Percentiles rank a stretch among this genome's conserved stretches.
These are phyloP conservation scores for Triticum dicoccoides DNA, from an alignment of 176 grass and related monocot species.

Conservation along the genomic window DNA sequence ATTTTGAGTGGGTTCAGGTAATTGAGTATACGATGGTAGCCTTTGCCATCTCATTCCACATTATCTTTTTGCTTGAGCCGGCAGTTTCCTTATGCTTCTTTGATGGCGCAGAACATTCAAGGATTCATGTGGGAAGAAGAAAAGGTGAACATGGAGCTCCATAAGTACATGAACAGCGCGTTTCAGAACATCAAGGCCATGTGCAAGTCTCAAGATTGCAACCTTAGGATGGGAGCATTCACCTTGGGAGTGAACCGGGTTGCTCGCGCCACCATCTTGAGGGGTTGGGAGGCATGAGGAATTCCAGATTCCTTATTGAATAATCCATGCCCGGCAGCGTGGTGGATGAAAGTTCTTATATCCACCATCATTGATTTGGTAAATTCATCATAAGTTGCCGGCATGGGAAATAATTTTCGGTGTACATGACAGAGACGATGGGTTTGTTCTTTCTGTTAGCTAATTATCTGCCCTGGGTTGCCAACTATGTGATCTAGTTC, in stretches of 20 bases:
- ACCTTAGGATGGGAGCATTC: slow-evolving; percentile 96
- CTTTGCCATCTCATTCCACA: neutral
- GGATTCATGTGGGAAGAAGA: slow-evolving; percentile 99
- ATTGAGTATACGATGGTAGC: neutral
- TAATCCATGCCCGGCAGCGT: slow-evolving; percentile 16
- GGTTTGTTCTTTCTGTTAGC: neutral
- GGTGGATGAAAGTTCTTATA: slow-evolving; percentile 12
- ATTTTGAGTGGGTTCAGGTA: slow-evolving; percentile 99
- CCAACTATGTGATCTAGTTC: neutral
- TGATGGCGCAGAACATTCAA: slow-evolving; percentile 78
- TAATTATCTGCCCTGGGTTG: slow-evolving; percentile 3
- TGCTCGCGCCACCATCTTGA: slow-evolving; percentile 83
- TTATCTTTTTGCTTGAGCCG: slow-evolving; percentile 8
- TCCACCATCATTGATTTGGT: slow-evolving; percentile 2
- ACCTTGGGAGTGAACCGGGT: slow-evolving; percentile 92
- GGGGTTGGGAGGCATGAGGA: slow-evolving; percentile 84
- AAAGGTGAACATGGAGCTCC: slow-evolving; percentile 89
- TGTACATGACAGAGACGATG: neutral
- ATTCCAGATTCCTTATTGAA: neutral
- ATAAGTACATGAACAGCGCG: slow-evolving; percentile 85
- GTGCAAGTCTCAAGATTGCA: slow-evolving; percentile 82
- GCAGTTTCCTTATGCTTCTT: slow-evolving; percentile 11
- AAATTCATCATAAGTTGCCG: slow-evolving; percentile 16
- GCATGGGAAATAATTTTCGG: slow-evolving; percentile 28
- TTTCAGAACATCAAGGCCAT: slow-evolving; percentile 84